Evolutionary conservation across 2,329 filamentous ascomycete species (phyloP).

Genomic region (Botrytis medusae): DNA sequence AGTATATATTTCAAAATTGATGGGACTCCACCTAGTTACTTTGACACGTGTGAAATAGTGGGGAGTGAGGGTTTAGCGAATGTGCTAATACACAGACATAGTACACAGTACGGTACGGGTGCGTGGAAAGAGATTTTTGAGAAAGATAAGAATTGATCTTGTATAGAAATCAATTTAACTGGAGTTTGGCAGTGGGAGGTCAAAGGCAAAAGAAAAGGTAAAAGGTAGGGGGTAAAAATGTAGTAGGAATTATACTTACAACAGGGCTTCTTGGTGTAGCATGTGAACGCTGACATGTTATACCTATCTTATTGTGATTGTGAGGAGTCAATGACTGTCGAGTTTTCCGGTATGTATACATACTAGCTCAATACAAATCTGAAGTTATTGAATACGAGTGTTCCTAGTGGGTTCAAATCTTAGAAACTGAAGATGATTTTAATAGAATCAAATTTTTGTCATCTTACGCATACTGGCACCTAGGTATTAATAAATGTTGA

Average conservation of each 20-base stretch:
- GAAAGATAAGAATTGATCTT: too few species aligned
- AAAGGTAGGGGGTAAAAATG: not conserved
- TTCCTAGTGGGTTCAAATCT: not conserved
- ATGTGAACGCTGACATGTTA: not conserved
- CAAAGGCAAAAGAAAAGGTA: too few species aligned
- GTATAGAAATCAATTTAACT: too few species aligned
- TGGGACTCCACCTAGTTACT: not conserved
- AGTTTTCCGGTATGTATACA: not conserved
- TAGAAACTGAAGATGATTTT: not conserved
- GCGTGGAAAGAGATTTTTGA: too few species aligned
- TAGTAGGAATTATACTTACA: not conserved
- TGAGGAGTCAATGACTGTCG: not conserved
- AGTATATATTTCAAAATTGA: rapidly evolving
- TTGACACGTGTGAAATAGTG: not conserved
- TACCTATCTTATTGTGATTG: not conserved
- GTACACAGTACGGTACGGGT: not conserved
- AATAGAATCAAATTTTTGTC: not conserved
- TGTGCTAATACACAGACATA: not conserved
- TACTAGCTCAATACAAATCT: not conserved
- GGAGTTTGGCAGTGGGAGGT: not conserved
- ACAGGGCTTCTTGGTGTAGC: not conserved
- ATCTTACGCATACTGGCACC: not conserved
- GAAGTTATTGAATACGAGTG: not conserved
- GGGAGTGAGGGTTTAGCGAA: not conserved
- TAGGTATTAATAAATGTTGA: not conserved